A percentile compares a stretch with the other conserved stretches of the same genome.
Evolutionary conservation across 1,284 basidiomycete genomes (phyloP).

Genomic region (Moesziomyces antarcticus): DNA sequence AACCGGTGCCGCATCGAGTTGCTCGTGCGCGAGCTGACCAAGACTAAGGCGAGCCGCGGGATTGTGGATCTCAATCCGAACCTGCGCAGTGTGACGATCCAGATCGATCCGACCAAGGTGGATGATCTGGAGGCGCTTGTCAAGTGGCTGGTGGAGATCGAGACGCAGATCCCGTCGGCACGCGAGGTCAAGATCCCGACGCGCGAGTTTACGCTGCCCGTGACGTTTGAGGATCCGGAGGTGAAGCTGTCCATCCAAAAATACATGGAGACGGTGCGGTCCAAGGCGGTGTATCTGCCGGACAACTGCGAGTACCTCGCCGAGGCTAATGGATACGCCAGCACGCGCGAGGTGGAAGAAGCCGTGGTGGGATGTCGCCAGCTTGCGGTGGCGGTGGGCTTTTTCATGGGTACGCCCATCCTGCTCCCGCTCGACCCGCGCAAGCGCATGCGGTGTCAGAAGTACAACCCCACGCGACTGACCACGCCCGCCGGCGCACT

Average conservation of each 20-base stretch:
- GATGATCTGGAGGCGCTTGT: conserved; percentile 70
- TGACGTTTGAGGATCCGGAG: conserved; percentile 76
- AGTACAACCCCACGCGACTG: conserved; percentile 69
- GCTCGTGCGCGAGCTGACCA: conserved; percentile 65
- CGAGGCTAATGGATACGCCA: conserved; percentile 73
- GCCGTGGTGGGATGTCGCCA: conserved; percentile 51
- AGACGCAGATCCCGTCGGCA: conserved; percentile 70
- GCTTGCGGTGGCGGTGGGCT: conserved; percentile 60
- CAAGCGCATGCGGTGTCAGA: conserved; percentile 70
- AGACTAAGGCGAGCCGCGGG: conserved; percentile 69
- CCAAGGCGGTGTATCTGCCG: conserved; percentile 76
- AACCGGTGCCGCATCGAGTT: conserved; percentile 72
- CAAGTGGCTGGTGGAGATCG: conserved; percentile 68
- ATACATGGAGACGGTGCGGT: conserved; percentile 74
- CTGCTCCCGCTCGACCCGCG: conserved; percentile 72
- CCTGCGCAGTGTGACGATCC: conserved; percentile 69
- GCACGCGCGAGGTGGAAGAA: conserved; percentile 64
- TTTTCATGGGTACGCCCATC: conserved; percentile 64
- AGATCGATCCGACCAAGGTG: conserved; percentile 71
- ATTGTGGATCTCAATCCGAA: conserved; percentile 23
- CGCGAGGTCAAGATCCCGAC: conserved; percentile 66
- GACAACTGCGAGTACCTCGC: conserved; percentile 78
- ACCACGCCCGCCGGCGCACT: conserved; percentile 73
- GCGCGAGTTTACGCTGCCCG: conserved; percentile 71
- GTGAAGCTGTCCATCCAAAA: conserved; percentile 73